Percentiles rank a stretch among this genome's conserved stretches.
Conservation (phyloP, 345 rosid species). For the Punica granatum region DNA sequence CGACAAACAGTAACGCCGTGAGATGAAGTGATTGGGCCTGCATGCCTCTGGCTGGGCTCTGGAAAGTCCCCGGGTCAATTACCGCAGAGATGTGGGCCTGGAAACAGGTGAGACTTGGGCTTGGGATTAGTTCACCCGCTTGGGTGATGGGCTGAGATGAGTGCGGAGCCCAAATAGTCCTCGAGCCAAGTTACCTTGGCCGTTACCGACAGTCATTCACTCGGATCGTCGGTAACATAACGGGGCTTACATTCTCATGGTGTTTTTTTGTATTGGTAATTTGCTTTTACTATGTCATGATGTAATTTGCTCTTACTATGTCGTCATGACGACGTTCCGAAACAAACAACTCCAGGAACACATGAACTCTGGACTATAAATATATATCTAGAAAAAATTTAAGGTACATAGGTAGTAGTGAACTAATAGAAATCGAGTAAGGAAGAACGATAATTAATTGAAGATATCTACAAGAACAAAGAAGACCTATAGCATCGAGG, state of each 20-base stretch:
- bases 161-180: conserved; percentile 9
- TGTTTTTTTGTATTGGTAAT: background rate
- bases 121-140: background rate
- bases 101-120: background rate
- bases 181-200: background rate
- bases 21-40: background rate
- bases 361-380: no score
- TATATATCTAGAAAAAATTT: no score
- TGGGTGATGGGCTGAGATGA: conserved; percentile 16
- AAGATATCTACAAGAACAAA: background rate
- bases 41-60: rapidly evolving
- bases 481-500: background rate
- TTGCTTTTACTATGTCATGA: no score
- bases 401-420: no score
- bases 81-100: conserved; percentile 13
- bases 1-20: background rate
- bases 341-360: no score
- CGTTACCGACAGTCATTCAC: conserved; percentile 10
- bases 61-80: conserved; percentile 3
- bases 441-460: background rate
- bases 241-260: conserved; percentile 14
- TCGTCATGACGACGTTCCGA: no score
- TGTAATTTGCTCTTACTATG: no score
- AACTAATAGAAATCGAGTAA: background rate
- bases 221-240: conserved; percentile 8